Conservation (phyloP, 139 green algal genomes). For the Parachlorella kessleri region DNA sequence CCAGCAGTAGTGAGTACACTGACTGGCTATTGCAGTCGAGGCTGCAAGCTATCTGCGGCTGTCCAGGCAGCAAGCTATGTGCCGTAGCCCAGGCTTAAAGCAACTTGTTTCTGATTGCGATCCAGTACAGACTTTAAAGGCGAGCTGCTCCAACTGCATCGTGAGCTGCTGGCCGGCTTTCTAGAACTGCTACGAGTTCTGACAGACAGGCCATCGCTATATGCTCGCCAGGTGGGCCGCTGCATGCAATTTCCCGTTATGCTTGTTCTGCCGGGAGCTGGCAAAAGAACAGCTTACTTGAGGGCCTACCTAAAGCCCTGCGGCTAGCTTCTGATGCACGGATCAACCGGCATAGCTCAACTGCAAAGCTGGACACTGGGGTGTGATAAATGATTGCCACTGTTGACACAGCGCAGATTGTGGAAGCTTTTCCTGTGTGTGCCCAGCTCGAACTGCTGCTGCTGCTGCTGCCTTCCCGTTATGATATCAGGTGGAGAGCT, state of each 20-base stretch:
- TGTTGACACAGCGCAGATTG: background rate
- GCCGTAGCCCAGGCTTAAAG: background rate
- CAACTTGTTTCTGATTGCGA: background rate
- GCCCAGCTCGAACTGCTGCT: background rate
- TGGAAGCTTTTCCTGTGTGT: background rate
- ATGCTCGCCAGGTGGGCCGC: constrained; percentile 38
- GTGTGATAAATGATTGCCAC: background rate
- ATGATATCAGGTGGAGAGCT: background rate
- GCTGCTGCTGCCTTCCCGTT: background rate
- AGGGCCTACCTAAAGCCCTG: too few relatives aligned
- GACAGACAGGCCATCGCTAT: constrained; percentile 48
- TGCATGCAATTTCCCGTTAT: background rate
- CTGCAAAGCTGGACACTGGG: too few relatives aligned
- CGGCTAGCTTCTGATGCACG: too few relatives aligned
- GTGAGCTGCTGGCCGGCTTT: constrained; percentile 57
- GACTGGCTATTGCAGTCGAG: too few relatives aligned
- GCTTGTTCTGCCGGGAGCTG: too few relatives aligned
- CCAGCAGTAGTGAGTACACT: background rate
- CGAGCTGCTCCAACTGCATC: constrained; percentile 62
- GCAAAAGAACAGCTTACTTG: too few relatives aligned
- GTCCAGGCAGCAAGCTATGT: background rate
- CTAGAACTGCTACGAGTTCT: constrained; percentile 58
- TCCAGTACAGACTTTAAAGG: constrained; percentile 40
- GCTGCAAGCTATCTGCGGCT: background rate
- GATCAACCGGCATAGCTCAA: too few relatives aligned